Percentiles rank a stretch among this genome's conserved stretches.
phyloP scores from a whole-genome alignment of 352 stramenopile species.

The Globisporangium megalacanthum region DNA sequence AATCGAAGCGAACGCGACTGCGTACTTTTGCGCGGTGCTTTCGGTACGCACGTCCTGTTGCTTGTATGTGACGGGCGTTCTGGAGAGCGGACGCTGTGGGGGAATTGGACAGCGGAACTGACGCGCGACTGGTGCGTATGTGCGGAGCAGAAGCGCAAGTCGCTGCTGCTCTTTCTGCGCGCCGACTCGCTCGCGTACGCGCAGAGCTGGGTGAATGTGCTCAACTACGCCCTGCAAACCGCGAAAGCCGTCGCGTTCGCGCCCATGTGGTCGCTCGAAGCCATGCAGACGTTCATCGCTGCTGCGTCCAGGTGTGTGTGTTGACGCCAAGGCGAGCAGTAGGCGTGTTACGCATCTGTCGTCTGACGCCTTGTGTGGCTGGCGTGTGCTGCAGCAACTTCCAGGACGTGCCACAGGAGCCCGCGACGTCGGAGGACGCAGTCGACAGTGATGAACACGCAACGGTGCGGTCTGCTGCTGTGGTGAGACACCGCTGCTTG shows the following conservation, averaged over 20 bases:
- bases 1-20: constrained; percentile 52
- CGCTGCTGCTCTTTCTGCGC: constrained; percentile 72
- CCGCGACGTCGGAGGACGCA: constrained; percentile 5
- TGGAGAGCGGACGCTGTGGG: not conserved
- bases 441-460: not conserved
- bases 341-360: too few relatives aligned
- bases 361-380: not conserved
- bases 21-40: constrained; percentile 66
- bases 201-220: constrained; percentile 66
- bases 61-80: not conserved
- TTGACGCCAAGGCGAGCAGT: too few relatives aligned
- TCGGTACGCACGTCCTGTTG: constrained; percentile 36
- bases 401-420: constrained; percentile 11
- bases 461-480: constrained; percentile 9
- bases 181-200: constrained; percentile 69
- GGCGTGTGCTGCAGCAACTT: constrained; percentile 11
- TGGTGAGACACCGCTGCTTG: not conserved
- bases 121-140: not conserved
- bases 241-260: constrained; percentile 62
- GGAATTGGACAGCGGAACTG: not conserved
- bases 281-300: constrained; percentile 70
- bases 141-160: constrained; percentile 57
- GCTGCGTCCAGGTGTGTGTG: constrained; percentile 44
- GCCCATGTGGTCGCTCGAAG: constrained; percentile 59
- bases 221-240: constrained; percentile 74